Evolutionary conservation across 768 basidiomycete genomes (phyloP).

Genomic region (Lanmaoa pseudosensibilis): DNA sequence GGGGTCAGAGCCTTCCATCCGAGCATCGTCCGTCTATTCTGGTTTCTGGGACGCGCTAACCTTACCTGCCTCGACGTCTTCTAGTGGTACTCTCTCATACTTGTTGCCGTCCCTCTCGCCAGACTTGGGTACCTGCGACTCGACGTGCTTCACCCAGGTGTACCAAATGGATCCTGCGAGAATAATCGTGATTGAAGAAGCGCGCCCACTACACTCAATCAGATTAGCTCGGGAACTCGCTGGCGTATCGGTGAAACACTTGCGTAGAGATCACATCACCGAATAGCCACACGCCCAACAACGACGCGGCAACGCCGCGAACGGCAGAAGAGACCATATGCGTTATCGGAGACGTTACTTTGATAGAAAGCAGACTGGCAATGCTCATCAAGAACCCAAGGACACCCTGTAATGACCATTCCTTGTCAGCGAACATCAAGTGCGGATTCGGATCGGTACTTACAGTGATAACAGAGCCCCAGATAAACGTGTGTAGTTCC

Average conservation of each 20-base stretch:
- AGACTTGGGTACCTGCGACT: conserved; percentile 46
- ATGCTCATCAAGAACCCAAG: conserved; percentile 95
- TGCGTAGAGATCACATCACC: conserved; percentile 76
- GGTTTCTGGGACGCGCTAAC: conserved; percentile 25
- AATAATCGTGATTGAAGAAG: conserved; percentile 77
- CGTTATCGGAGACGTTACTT: conserved; percentile 95
- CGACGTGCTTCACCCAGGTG: conserved; percentile 83
- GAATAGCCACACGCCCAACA: conserved; percentile 82
- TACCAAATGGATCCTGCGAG: conserved; percentile 81
- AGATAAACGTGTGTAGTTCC: conserved; percentile 64
- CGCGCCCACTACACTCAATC: conserved; percentile 61
- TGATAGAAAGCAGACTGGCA: conserved; percentile 90
- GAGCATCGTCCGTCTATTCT: conserved; percentile 20
- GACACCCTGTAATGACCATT: conserved; percentile 51
- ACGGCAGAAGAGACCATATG: conserved; percentile 98
- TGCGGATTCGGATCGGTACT: conserved; percentile 23
- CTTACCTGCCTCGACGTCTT: conserved; percentile 59
- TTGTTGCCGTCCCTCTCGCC: conserved; percentile 28
- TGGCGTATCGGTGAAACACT: conserved; percentile 29
- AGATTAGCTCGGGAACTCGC: background rate
- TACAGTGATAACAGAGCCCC: conserved; percentile 79
- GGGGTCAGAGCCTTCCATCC: conserved; percentile 6
- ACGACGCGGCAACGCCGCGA: conserved; percentile 88
- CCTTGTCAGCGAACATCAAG: conserved; percentile 1
- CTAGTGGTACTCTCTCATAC: conserved; percentile 66